phyloP scores from a whole-genome alignment of 768 basidiomycete genomes.

The Rhizopogon vinicolor region DNA sequence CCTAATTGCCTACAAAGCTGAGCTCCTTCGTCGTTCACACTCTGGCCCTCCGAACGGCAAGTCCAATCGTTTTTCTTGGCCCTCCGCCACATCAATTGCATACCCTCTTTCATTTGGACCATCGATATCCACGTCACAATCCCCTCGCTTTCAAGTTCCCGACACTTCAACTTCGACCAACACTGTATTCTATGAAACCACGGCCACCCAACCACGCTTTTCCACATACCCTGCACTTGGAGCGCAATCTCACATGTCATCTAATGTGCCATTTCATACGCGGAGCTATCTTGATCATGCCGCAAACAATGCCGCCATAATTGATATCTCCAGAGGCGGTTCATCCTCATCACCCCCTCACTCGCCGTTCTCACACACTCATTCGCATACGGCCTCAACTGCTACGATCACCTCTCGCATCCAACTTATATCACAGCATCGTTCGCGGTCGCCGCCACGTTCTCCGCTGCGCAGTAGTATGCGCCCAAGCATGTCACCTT shows the following conservation, averaged over 20 bases:
- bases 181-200: conserved; percentile 70
- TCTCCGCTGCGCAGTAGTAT: conserved; percentile 22
- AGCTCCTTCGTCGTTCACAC: conserved; percentile 38
- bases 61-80: conserved; percentile 34
- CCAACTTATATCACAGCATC: conserved; percentile 8
- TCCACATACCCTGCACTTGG: conserved; percentile 25
- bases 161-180: conserved; percentile 30
- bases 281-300: conserved; percentile 1
- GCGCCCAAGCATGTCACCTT: conserved; percentile 35
- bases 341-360: background rate
- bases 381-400: conserved; percentile 45
- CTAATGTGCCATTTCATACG: conserved; percentile 28
- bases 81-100: conserved; percentile 34
- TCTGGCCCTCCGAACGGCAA: conserved; percentile 38
- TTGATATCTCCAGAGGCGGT: background rate
- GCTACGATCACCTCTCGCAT: conserved; percentile 40
- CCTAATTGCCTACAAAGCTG: conserved; percentile 28
- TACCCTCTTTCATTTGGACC: conserved; percentile 48
- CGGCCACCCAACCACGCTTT: conserved; percentile 28
- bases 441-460: conserved; percentile 24
- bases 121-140: conserved; percentile 25
- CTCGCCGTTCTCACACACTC: conserved; percentile 33
- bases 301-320: background rate
- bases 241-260: conserved; percentile 24
- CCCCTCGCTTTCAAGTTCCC: conserved; percentile 27